Conservation (phyloP, 352 stramenopile species). For the Pythium periplocum region DNA sequence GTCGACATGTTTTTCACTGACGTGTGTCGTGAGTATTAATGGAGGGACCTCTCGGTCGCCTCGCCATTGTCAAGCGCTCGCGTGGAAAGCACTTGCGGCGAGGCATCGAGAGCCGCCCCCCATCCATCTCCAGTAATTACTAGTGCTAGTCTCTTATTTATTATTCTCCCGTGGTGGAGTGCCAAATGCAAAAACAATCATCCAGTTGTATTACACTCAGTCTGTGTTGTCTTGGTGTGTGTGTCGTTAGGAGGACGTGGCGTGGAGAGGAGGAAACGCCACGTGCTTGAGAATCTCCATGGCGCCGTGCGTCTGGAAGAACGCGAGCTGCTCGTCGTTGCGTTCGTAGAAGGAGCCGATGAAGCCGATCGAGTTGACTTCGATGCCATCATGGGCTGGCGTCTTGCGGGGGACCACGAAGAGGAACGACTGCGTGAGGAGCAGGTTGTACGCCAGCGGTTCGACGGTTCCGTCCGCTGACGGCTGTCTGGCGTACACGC, state of each 20-base stretch:
- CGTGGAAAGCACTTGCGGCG: too few species aligned
- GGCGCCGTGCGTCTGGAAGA: conserved; percentile 42
- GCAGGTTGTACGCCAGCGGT: conserved; percentile 65
- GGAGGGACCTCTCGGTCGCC: too few species aligned
- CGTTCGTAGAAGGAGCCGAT: conserved; percentile 77
- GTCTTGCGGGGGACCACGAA: conserved; percentile 60
- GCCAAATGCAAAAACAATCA: too few species aligned
- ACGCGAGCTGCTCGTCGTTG: conserved; percentile 47
- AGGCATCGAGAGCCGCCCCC: too few species aligned
- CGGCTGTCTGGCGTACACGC: conserved; percentile 22
- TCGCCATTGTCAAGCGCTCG: too few species aligned
- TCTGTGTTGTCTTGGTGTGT: neutral
- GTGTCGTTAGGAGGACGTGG: neutral
- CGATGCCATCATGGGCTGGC: conserved; percentile 52
- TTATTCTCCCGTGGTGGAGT: too few species aligned
- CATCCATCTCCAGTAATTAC: too few species aligned
- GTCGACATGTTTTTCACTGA: too few species aligned
- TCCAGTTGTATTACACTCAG: too few species aligned
- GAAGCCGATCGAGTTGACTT: conserved; percentile 84
- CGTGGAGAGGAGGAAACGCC: conserved; percentile 35
- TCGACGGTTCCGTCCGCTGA: conserved; percentile 4
- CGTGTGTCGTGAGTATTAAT: too few species aligned
- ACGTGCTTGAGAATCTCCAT: conserved; percentile 62
- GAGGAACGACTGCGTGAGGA: conserved; percentile 70
- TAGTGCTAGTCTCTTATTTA: too few species aligned